phyloP scores from a whole-genome alignment of 2,329 filamentous ascomycete species.

The Pseudopyricularia javanii region DNA sequence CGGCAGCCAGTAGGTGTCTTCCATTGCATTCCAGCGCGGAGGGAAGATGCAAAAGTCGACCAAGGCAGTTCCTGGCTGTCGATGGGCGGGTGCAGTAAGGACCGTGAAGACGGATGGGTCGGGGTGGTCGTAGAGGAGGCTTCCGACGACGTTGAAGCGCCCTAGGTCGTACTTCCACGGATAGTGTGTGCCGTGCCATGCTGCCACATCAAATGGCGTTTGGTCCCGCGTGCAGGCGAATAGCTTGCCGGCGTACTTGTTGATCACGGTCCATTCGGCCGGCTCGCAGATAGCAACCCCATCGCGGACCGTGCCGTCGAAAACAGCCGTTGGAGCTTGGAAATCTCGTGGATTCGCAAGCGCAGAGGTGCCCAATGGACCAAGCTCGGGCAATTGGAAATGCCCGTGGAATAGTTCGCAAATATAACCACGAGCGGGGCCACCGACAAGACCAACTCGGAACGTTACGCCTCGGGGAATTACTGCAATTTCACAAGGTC shows the following conservation, averaged over 20 bases:
- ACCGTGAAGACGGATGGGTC: constrained; percentile 71
- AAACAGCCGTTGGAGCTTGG: constrained; percentile 56
- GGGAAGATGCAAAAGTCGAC: constrained; percentile 66
- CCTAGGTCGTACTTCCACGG: constrained; percentile 75
- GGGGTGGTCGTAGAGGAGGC: constrained; percentile 63
- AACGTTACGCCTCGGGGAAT: constrained; percentile 66
- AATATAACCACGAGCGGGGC: constrained; percentile 59
- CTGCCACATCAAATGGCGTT: constrained; percentile 67
- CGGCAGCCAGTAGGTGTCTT: constrained; percentile 59
- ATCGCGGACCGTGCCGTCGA: no score
- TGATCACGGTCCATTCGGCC: constrained; percentile 36
- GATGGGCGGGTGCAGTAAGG: constrained; percentile 48
- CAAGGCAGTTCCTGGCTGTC: constrained; percentile 49
- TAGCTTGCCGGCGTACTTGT: constrained; percentile 56
- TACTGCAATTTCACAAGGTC: constrained; percentile 69
- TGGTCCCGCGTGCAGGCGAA: constrained; percentile 56
- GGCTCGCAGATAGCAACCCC: no score
- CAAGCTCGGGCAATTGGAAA: constrained; percentile 59
- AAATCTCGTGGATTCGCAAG: constrained; percentile 70
- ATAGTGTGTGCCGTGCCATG: constrained; percentile 71
- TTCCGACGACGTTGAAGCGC: constrained; percentile 63
- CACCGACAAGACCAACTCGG: constrained; percentile 50
- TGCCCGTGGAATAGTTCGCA: constrained; percentile 64
- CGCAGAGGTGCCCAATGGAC: constrained; percentile 61
- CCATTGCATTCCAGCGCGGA: constrained; percentile 56